These are phyloP conservation scores for Hypholoma fasciculare DNA, from an alignment of 768 basidiomycete genomes.

Conservation along the genomic window DNA sequence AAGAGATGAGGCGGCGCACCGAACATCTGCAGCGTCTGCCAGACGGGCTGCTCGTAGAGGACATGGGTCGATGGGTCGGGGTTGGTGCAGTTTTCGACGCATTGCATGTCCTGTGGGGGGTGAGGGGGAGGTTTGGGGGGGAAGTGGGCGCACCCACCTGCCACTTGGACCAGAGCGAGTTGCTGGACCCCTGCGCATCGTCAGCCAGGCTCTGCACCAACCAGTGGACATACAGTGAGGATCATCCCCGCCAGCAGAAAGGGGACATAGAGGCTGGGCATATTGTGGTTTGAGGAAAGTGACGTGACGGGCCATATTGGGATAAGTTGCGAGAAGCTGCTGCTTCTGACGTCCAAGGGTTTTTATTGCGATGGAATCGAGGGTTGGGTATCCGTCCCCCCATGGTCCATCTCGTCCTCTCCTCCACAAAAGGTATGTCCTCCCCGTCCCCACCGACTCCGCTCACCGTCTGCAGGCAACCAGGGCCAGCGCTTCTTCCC, in stretches of 20 bases:
- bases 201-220: background rate
- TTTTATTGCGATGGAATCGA: conserved; percentile 41
- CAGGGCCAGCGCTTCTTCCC: conserved; percentile 73
- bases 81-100: conserved; percentile 87
- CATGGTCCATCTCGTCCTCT: conserved; percentile 73
- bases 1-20: conserved; percentile 44
- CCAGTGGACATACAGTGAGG: conserved; percentile 58
- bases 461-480: conserved; percentile 47
- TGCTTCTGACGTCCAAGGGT: conserved; percentile 34
- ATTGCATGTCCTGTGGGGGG: conserved; percentile 85
- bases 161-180: conserved; percentile 83
- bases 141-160: conserved; percentile 47
- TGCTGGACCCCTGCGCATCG: conserved; percentile 64
- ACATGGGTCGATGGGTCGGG: conserved; percentile 60
- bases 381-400: conserved; percentile 26
- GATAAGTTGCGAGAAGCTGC: conserved; percentile 24
- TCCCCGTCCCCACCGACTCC: background rate
- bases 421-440: conserved; percentile 54
- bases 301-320: conserved; percentile 17
- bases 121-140: conserved; percentile 5
- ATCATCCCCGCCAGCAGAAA: conserved; percentile 92
- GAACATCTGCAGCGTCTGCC: conserved; percentile 92
- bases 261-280: conserved; percentile 74
- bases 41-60: conserved; percentile 92
- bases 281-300: conserved; percentile 30